Evolutionary conservation across 352 stramenopile species (phyloP).

Genomic region (Phytophthora macrochlamydospora): DNA sequence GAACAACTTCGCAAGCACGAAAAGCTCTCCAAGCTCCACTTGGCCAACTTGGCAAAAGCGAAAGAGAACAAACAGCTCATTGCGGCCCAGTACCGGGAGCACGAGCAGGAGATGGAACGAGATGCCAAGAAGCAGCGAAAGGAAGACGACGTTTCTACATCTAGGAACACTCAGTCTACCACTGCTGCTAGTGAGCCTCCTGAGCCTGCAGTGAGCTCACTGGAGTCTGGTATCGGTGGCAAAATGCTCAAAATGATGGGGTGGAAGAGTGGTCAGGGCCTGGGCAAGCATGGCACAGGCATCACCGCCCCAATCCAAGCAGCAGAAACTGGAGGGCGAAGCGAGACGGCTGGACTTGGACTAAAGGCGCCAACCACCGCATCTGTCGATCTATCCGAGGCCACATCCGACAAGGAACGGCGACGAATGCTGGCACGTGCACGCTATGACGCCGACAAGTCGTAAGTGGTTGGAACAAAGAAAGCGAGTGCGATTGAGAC

Average conservation of each 20-base stretch:
- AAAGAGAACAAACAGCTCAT: constrained; percentile 75
- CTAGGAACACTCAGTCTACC: constrained; percentile 8
- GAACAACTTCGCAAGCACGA: constrained; percentile 83
- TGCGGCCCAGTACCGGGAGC: constrained; percentile 60
- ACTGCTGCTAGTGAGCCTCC: constrained; percentile 1
- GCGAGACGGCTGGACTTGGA: constrained; percentile 62
- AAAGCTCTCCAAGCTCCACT: constrained; percentile 73
- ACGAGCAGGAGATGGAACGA: constrained; percentile 53
- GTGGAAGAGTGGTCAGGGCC: constrained; percentile 83
- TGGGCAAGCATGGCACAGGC: constrained; percentile 81
- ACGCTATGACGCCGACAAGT: constrained; percentile 53
- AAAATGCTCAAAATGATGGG: constrained; percentile 91
- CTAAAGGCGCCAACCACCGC: constrained; percentile 34
- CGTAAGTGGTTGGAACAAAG: background rate
- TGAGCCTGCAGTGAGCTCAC: constrained; percentile 15
- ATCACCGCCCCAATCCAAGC: constrained; percentile 74
- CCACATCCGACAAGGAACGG: constrained; percentile 65
- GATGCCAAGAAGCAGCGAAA: constrained; percentile 38
- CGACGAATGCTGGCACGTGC: constrained; percentile 63
- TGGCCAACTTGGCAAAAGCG: constrained; percentile 77
- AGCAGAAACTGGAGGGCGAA: constrained; percentile 36
- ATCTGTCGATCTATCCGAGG: constrained; percentile 50
- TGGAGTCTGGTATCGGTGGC: constrained; percentile 75
- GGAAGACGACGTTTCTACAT: constrained; percentile 13
- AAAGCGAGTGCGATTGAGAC: too few relatives aligned